Percentiles rank a stretch among this genome's conserved stretches.
phyloP scores from a whole-genome alignment of 2,329 filamentous ascomycete genomes.

The Pseudopyrenochaeta lycopersici region DNA sequence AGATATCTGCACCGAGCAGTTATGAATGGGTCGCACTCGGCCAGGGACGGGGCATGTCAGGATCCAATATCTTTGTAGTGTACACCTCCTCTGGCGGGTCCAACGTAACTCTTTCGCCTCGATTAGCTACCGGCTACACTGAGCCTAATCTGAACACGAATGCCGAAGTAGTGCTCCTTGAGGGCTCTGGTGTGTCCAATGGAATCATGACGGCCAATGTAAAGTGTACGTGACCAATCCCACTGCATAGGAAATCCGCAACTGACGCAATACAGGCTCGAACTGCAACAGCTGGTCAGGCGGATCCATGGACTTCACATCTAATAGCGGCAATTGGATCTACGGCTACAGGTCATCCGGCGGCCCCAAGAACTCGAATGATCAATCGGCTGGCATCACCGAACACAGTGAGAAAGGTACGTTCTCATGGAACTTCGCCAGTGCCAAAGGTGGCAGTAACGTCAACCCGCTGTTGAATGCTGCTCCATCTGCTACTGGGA shows the following conservation, averaged over 20 bases:
- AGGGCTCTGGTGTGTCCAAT: slow-evolving; percentile 62
- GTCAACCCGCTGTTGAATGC: slow-evolving; percentile 53
- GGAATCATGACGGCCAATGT: slow-evolving; percentile 66
- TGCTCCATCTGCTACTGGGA: slow-evolving; percentile 28
- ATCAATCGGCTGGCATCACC: slow-evolving; percentile 52
- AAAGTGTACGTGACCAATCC: slow-evolving; percentile 52
- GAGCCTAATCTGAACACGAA: slow-evolving; percentile 54
- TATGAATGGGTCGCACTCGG: slow-evolving; percentile 66
- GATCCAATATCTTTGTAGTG: slow-evolving; percentile 67
- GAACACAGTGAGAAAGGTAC: slow-evolving; percentile 55
- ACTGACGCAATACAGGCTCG: slow-evolving; percentile 46
- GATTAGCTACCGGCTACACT: slow-evolving; percentile 55
- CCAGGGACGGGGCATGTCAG: slow-evolving; percentile 63
- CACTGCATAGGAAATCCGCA: background rate
- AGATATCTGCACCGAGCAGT: slow-evolving; percentile 62
- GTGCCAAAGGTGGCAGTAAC: slow-evolving; percentile 60
- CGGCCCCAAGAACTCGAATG: slow-evolving; percentile 58
- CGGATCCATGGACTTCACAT: slow-evolving; percentile 61
- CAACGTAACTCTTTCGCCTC: slow-evolving; percentile 67
- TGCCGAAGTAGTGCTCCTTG: slow-evolving; percentile 59
- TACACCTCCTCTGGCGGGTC: slow-evolving; percentile 62
- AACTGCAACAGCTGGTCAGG: slow-evolving; percentile 64
- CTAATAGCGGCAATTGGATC: slow-evolving; percentile 59
- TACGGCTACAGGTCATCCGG: slow-evolving; percentile 58
- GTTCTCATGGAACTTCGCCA: slow-evolving; percentile 59